Evolutionary conservation across 2,329 filamentous ascomycete species (phyloP), one percentile per base, ranked within the genome.

Genomic region (Cladosporium halotolerans): DNA sequence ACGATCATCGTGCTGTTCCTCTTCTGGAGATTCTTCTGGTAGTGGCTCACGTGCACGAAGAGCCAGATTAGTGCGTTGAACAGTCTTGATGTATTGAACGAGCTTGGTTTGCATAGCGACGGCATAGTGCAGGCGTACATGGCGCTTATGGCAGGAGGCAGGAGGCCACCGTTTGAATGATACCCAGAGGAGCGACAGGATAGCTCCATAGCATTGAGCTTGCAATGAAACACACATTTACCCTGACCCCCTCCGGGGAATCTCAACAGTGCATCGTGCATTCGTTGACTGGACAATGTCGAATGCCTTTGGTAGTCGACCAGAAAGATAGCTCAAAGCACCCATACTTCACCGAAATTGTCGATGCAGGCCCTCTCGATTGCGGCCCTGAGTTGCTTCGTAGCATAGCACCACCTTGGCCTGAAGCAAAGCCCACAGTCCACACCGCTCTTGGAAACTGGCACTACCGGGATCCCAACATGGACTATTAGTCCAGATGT

Each of bases 21-120:
- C 57, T 95, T 87, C 80, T 92, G 89, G 86, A 83, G 90, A 58
- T 96, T 97, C 59, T 96, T 97, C 75, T 95, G 96, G 72, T 96
- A 69, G 57, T 75, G 16, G 9, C 4, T n/a, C 5, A 34, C n/a
- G 41, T 11, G 16, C 34, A 13, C 14, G 14, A 43, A 43, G 39
- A 40, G 40, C 10, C 5, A 33, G 3, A 39, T 40, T 18, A 18
- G 13, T 18, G 38, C 47, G 9, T 50, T 44, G 39, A 9, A 36
- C 16, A 42, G 39, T 18, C n/a, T 14, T 44, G 47, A 31, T n/a
- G 43, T 43, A 31, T 28, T 33, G 43, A 39, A 43, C 55, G 52
- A 43, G 41, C 14, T 57, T 53, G 49, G 53, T 53, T 47, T 53
- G 61, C 58, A 63, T 61, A 58, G 59, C 58, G 55, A 53, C 16